Base-by-base conservation (phyloP, 2,329 filamentous ascomycete genomes). In the Byssoonygena ceratinophila region DNA sequence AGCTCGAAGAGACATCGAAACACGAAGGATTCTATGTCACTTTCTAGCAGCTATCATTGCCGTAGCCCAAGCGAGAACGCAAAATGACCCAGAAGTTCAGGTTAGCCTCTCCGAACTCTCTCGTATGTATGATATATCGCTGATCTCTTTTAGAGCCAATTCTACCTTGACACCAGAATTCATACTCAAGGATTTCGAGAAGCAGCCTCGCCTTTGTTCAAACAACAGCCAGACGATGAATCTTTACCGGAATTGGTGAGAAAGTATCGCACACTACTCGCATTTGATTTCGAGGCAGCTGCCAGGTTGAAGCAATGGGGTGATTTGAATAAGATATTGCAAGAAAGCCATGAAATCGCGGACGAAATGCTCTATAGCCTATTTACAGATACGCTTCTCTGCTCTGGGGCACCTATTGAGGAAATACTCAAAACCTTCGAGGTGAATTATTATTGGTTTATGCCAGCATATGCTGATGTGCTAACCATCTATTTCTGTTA, bases 241-340 rank as follows among this genome's bases (percentile, higher is more conserved):
- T 67, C 70, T 14, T 23, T 44, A 12, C 57, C 68, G 1, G 82
- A 86, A 60, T 70, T 87, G 14, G 60, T 72, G 5, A 66, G 70
- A 1, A 90, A 88, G 61, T 71, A 85, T 32, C 75, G 82, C 4
- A 77, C 81, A 1, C 68, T 94, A 16, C 71, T 87, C 6, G 80
- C 84, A 0, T 86, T 90, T 58, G 85, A 92, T 58, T 85, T 94
- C 55, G 89, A 95, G 69, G 84, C 81, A 1, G 80, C 83, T 0
- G 70, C 85, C 36, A 75, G 74, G 29, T 71, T 92, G 3, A 77
- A 81, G 54, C 74, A 77, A 18, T 92, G 83, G 84, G 77, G 85
- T 40, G 75, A 79, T 34, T 69, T 94, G 1, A 70, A 74, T 4
- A 66, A 71, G 14, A 78, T 88, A 6, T 76, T 92, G 20, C 68